phyloP scores from a whole-genome alignment of 2,329 filamentous ascomycete species.

The Epichloe aotearoae region DNA sequence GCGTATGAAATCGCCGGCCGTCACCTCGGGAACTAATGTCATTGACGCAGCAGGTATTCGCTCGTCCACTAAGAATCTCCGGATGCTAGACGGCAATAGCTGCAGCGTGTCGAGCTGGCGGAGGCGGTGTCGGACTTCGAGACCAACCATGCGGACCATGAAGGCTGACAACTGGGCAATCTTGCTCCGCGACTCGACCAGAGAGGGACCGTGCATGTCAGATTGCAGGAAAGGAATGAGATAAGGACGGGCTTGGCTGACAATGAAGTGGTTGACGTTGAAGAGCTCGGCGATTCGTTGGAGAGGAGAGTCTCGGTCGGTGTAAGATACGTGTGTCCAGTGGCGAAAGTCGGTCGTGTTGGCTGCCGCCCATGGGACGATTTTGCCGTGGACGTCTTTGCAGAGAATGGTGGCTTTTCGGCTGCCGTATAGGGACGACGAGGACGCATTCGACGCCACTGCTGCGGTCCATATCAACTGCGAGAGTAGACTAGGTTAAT shows the following conservation, averaged over 20 bases:
- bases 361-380: conserved; percentile 59
- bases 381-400: conserved; percentile 60
- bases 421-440: conserved; percentile 50
- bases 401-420: conserved; percentile 56
- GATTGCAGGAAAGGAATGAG: conserved; percentile 73
- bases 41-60: conserved; percentile 64
- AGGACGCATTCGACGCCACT: conserved; percentile 59
- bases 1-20: conserved; percentile 57
- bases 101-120: conserved; percentile 68
- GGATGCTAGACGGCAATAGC: conserved; percentile 54
- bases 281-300: conserved; percentile 68
- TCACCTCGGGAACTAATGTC: conserved; percentile 71
- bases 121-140: conserved; percentile 70
- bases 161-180: conserved; percentile 44
- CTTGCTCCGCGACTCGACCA: conserved; percentile 43
- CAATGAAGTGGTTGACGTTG: conserved; percentile 91
- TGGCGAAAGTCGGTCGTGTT: conserved; percentile 51
- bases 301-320: conserved; percentile 51
- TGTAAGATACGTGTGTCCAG: conserved; percentile 52
- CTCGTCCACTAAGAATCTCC: conserved; percentile 72
- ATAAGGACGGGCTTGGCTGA: conserved; percentile 85
- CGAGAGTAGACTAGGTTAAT: neutral
- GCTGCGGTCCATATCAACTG: conserved; percentile 71
- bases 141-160: conserved; percentile 52
- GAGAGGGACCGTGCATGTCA: conserved; percentile 64